Percentiles rank a stretch among this genome's conserved stretches.
These are phyloP conservation scores for Naganishia sp. DNA, from an alignment of 1,284 basidiomycete genomes.

Conservation along the genomic window DNA sequence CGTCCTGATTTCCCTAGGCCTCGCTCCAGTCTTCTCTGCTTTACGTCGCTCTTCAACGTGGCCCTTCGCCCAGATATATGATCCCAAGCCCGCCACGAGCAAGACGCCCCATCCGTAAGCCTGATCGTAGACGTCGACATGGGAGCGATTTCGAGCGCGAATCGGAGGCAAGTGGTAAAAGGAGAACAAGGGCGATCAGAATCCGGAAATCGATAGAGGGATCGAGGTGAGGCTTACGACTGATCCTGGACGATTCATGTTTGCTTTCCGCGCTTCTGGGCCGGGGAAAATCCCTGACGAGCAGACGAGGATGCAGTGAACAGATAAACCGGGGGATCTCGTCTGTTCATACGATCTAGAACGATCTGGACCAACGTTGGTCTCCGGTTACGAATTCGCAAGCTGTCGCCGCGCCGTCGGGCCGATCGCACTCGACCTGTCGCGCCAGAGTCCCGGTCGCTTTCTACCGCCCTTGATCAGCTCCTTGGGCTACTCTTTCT, in stretches of 20 bases:
- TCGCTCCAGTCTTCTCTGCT: conserved; percentile 47
- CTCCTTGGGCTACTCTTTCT: too few species aligned
- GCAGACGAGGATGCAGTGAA: too few species aligned
- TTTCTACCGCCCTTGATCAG: too few species aligned
- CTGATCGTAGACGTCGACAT: neutral
- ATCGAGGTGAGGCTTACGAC: neutral
- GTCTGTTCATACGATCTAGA: too few species aligned
- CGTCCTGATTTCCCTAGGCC: conserved; percentile 54
- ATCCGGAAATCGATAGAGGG: neutral
- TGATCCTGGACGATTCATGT: conserved; percentile 10
- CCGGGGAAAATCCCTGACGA: too few species aligned
- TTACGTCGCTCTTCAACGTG: conserved; percentile 54
- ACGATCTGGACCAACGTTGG: too few species aligned
- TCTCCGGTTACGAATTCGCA: too few species aligned
- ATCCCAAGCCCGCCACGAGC: conserved; percentile 54
- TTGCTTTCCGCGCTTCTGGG: neutral
- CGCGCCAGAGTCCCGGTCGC: too few species aligned
- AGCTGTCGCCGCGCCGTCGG: too few species aligned
- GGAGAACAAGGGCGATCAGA: neutral
- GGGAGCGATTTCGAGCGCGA: neutral
- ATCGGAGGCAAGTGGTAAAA: neutral
- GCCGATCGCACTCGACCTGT: too few species aligned
- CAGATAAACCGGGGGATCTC: too few species aligned
- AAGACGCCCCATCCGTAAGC: conserved; percentile 40
- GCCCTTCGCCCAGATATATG: conserved; percentile 56